Base-by-base conservation (phyloP, 140 eudicot species). In the Flaveria floridana region DNA sequence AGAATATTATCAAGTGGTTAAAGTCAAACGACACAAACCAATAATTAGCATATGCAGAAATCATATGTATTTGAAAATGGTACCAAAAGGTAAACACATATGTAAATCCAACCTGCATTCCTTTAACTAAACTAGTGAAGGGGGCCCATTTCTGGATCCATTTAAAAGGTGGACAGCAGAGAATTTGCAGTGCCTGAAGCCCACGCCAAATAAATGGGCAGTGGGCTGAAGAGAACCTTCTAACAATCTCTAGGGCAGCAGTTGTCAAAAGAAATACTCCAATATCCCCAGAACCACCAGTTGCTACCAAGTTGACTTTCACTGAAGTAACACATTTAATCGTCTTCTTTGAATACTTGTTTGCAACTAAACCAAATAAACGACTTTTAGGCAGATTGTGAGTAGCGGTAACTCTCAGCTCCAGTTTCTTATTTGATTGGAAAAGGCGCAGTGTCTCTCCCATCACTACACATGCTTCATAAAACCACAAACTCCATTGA, bases 81-180 rank as follows among this genome's bases (percentile, higher is more conserved):
- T 21, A 51, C 12, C 10, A 63, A 14, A 26, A n/a, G 7, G 61
- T 69, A 68, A 25, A 59, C 11, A 4, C 12, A 13, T 3, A 42
- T 57, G 56, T 6, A 79, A 74, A 72, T 37, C 87, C 65, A 80
- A 89, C 96, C 96, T 89, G 86, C 87, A 84, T 68, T 76, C 72
- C 78, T 66, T 74, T 82, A 41, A 75, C 81, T 51, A 89, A 70
- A n/a, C 80, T 79, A 82, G 78, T 80, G 58, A 84, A 83, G 26
- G 87, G 85, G 67, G 77, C 79, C 94, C 94, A 89, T 72, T 78
- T 89, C 46, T 85, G 85, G 79, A 89, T 75, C 96, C 94, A 89
- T 50, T 75, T 87, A 74, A 85, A 81, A 6, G 96, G 94, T 5
- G 86, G 94, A 64, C 68, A 84, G 67, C 86, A 84, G 64, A 87